These are phyloP conservation scores for Dipteronia dyeriana DNA, from an alignment of 345 rosid species.

Conservation along the genomic window DNA sequence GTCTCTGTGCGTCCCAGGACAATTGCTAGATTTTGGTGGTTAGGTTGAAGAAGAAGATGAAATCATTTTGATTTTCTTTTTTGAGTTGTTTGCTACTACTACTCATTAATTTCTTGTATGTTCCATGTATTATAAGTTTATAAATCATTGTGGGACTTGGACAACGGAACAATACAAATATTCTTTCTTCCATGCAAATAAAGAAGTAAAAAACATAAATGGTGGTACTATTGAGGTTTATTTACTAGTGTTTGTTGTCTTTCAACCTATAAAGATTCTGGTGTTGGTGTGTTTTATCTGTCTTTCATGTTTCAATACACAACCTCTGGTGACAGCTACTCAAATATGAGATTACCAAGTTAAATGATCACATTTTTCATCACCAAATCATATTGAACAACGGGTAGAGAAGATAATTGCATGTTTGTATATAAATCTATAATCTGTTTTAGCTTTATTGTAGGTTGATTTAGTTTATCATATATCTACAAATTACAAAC, in stretches of 20 bases:
- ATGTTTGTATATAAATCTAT: background rate
- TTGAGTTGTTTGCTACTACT: background rate
- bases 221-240: background rate
- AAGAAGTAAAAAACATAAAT: background rate
- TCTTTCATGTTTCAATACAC: no score
- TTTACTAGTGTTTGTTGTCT: background rate
- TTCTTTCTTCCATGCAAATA: background rate
- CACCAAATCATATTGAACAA: no score
- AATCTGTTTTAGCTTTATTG: background rate
- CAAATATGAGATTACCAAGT: no score
- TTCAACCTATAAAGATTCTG: background rate
- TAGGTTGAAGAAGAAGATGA: background rate
- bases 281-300: background rate
- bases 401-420: no score
- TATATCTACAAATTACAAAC: no score
- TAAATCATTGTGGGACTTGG: background rate
- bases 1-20: background rate
- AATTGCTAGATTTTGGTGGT: background rate
- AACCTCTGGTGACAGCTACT: no score
- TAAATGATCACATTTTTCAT: no score
- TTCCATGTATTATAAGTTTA: background rate
- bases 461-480: background rate
- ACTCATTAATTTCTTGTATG: background rate
- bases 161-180: background rate
- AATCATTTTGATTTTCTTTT: background rate